These are phyloP conservation scores for Pythium folliculosum DNA, from an alignment of 352 stramenopile genomes.

Conservation along the genomic window DNA sequence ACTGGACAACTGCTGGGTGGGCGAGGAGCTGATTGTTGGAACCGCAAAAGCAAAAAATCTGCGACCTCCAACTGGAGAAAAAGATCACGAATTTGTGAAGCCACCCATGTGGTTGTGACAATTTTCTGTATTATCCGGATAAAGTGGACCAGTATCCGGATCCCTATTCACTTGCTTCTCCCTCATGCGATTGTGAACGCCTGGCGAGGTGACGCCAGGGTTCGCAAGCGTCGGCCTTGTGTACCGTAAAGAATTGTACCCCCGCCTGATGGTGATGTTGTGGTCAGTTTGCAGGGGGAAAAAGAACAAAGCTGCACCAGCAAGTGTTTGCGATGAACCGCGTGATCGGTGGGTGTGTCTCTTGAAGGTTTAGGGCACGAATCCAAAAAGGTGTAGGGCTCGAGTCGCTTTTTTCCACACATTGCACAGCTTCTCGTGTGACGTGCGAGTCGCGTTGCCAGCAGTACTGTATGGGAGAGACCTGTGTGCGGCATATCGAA, in stretches of 20 bases:
- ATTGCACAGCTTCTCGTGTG: constrained; percentile 3
- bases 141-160: constrained; percentile 3
- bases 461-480: constrained; percentile 8
- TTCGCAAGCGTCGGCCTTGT: constrained; percentile 6
- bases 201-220: constrained; percentile 15
- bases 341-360: constrained; percentile 22
- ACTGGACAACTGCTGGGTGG: background rate
- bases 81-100: constrained; percentile 10
- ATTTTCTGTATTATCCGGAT: constrained; percentile 10
- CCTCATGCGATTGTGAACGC: constrained; percentile 13
- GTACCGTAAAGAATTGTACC: constrained; percentile 24
- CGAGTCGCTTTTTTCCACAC: constrained; percentile 22
- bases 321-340: constrained; percentile 22
- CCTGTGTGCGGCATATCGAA: constrained; percentile 2
- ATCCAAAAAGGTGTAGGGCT: constrained; percentile 19
- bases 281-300: constrained; percentile 11
- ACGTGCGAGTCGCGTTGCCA: constrained; percentile 10
- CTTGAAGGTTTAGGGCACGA: constrained; percentile 28
- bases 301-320: background rate
- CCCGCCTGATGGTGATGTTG: constrained; percentile 19
- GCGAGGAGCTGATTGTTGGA: background rate
- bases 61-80: constrained; percentile 8
- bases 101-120: constrained; percentile 6
- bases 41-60: background rate
- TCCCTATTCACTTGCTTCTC: constrained; percentile 14